Base-by-base conservation (phyloP, 1,284 basidiomycete genomes). In the Apiotrichum gracile region DNA sequence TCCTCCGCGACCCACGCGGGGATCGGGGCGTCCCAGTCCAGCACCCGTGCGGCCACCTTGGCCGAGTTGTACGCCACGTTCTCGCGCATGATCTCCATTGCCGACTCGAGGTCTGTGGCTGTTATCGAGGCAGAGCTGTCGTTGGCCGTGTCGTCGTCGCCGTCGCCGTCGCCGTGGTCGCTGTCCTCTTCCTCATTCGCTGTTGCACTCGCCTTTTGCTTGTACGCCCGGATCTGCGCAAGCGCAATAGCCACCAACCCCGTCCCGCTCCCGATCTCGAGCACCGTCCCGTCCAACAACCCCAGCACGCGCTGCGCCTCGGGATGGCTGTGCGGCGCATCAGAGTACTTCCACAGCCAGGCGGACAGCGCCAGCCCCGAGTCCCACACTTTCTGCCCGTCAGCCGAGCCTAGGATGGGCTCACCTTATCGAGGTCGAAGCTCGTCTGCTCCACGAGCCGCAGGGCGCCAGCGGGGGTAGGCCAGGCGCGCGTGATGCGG, bases 361-460 rank as follows among this genome's bases (percentile, higher is more conserved):
- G 86, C 82, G 51, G 84, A 83, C 22, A 91, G 75, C 2, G 86
- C 88, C 44, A 91, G 79, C 2, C 88, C 89, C 51, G 88, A 91
- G 70, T 92, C 90, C 90, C 89, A 91, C 48, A 91, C 81, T 88
- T 91, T 92, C 89, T 91, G 58, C 5, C 14, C 24, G 34, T 34
- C 12, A 19, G 37, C 7, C 0, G 9, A 2, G 7, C 10, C 42
- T n/a, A 13, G 16, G 1, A 14, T 31, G 35, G 14, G 62, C 78
- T 59, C 60, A 88, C 90, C 82, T 92, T 92, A 77, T 92, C 89
- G 7, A 93, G 78, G 67, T 91, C 89, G 68, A 88, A 92, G 3
- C 85, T 86, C 0, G 86, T 90, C 66, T 88, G 85, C 67, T 93
- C 90, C 10, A 77, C 78, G 33, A 92, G 77, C 27, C 68, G 77